Conservation (phyloP, 306 rosid genomes). For the Glycine soja region DNA sequence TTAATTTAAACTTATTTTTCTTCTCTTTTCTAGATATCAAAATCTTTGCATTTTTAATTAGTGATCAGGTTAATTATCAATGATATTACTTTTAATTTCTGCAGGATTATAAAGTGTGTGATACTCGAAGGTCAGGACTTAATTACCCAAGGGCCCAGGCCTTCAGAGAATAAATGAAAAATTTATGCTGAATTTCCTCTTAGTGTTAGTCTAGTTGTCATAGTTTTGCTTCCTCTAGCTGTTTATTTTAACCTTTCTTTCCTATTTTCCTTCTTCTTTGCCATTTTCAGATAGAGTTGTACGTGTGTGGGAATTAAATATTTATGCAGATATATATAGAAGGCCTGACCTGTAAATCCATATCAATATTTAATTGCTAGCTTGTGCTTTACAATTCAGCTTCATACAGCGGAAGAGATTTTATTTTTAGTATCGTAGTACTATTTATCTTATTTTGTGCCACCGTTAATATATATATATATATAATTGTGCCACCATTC, state of each 20-base stretch:
- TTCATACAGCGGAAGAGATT: neutral
- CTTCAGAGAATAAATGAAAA: neutral
- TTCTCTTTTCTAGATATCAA: neutral
- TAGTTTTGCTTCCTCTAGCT: neutral
- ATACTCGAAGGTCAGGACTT: constrained; percentile 13
- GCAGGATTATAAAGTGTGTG: constrained; percentile 18
- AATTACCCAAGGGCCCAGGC: neutral
- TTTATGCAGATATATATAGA: neutral
- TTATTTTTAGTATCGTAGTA: neutral
- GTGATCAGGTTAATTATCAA: neutral
- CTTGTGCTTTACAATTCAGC: neutral
- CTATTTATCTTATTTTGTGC: neutral
- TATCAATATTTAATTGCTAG: neutral
- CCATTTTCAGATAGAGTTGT: neutral
- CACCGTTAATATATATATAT: too few relatives aligned
- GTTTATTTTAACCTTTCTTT: neutral
- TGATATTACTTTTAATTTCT: neutral
- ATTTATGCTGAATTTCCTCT: constrained; percentile 2
- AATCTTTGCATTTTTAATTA: neutral
- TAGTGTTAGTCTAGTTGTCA: neutral
- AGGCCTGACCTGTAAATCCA: neutral
- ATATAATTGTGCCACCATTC: neutral
- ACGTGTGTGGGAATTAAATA: neutral
- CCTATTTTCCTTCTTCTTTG: neutral
- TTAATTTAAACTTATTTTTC: neutral